Conservation (phyloP, 2,329 filamentous ascomycete species). For the Penicillium paneum region DNA sequence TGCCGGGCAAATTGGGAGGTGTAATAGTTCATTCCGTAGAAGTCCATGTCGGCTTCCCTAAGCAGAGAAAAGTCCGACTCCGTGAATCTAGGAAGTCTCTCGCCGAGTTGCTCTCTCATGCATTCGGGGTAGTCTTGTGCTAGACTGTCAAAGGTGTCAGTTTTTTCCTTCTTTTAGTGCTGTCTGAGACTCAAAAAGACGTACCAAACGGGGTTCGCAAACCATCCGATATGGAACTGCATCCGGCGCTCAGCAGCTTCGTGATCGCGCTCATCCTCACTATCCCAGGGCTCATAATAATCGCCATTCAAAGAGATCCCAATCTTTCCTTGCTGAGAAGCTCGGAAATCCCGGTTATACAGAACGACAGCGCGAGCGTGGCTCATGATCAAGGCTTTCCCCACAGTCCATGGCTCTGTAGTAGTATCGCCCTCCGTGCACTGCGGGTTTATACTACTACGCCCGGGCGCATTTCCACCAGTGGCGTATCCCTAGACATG, state of each 20-base stretch:
- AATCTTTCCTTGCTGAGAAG: slow-evolving; percentile 21
- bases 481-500: slow-evolving; percentile 14
- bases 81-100: slow-evolving; percentile 22
- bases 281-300: slow-evolving; percentile 27
- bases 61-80: slow-evolving; percentile 19
- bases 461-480: slow-evolving; percentile 25
- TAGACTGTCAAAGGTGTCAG: slow-evolving; percentile 5
- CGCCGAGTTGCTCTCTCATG: slow-evolving; percentile 24
- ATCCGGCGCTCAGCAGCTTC: slow-evolving; percentile 26
- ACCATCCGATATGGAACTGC: slow-evolving; percentile 30
- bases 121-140: slow-evolving; percentile 21
- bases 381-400: slow-evolving; percentile 26
- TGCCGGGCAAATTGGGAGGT: slow-evolving; percentile 27
- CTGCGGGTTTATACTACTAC: slow-evolving; percentile 17
- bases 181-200: background rate
- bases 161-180: background rate
- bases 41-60: slow-evolving; percentile 19
- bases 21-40: slow-evolving; percentile 32
- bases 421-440: slow-evolving; percentile 16
- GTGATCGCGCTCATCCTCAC: slow-evolving; percentile 16
- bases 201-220: slow-evolving; percentile 29
- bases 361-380: slow-evolving; percentile 22
- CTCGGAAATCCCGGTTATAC: slow-evolving; percentile 22
- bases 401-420: slow-evolving; percentile 28
- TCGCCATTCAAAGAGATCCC: slow-evolving; percentile 25